Evolutionary conservation across 164 flowering plant genomes (phyloP), one percentile per base, ranked within the genome.

Genomic region (Nelumbo lutea): DNA sequence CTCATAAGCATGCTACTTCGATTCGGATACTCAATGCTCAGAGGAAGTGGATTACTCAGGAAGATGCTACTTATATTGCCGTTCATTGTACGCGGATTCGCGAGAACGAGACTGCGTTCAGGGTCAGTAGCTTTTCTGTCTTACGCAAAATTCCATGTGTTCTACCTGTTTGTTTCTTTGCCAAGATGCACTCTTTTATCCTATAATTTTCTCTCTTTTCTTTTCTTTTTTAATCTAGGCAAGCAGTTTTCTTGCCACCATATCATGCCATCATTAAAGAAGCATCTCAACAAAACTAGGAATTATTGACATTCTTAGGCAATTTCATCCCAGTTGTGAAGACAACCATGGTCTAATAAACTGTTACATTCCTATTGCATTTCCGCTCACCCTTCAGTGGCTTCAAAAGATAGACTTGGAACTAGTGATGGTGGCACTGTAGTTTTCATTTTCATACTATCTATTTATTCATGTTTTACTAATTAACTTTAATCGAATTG

Each of bases 1-100:
- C 84, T 15, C 92, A 90, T 46, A 90, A 86, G 78, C 67, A 85
- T 0, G 78, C 77, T 0, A 81, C 86, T 27, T 45, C 85, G 15
- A 67, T 75, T 46, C 72, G 95, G 64, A 77, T 90, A 14, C 86
- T 94, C 41, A 86, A 88, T 70, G 93, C 83, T 11, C 96, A 91
- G 80, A 77, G 83, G 68, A 91, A 91, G 77, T 94, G 98, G 98
- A 66, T 90, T 72, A 77, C 65, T 61, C 96, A 90, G 60, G 93
- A 88, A 5, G 97, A 93, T 73, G 86, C 82, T 3, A 87, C 87
- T 15, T 92, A 89, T 74, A 57, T 95, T 42, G 87, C 80, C 0
- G 87, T 86, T 61, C 99, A 96, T 85, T 88, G 83, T 72, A 78
- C 80, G 85, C 79, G 98, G 41, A 87, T 88, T 79, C 96, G 98